Conservation (phyloP, 257 asterid genomes). For the Oldenlandia corymbosa region DNA sequence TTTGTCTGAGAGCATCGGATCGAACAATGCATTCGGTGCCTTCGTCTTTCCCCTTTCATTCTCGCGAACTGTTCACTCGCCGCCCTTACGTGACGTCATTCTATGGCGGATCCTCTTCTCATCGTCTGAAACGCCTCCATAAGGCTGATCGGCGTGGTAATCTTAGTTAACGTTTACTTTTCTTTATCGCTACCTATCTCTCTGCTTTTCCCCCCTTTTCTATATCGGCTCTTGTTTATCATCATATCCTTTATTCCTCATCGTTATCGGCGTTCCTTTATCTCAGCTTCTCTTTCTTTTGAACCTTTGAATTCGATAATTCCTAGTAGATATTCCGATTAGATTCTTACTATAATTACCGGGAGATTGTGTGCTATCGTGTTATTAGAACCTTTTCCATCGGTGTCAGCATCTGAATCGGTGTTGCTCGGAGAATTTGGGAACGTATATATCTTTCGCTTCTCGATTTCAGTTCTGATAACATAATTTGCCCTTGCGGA, state of each 20-base stretch:
- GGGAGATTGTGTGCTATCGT: slow-evolving; percentile 1
- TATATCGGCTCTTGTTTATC: slow-evolving; percentile 12
- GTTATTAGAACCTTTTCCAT: neutral
- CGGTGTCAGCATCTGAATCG: neutral
- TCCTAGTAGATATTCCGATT: slow-evolving; percentile 4
- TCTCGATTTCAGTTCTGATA: neutral
- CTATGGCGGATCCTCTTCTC: slow-evolving; percentile 52
- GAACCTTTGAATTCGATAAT: neutral
- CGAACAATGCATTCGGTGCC: slow-evolving; percentile 89
- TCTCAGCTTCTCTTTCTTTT: neutral
- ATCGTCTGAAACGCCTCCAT: slow-evolving; percentile 68
- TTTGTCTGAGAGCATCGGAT: slow-evolving; percentile 68
- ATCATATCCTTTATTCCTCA: slow-evolving; percentile 8
- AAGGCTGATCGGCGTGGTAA: slow-evolving; percentile 73
- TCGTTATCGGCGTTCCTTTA: slow-evolving; percentile 3
- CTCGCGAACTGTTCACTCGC: slow-evolving; percentile 27
- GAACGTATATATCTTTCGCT: neutral
- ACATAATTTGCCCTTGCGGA: neutral
- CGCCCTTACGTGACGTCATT: slow-evolving; percentile 38
- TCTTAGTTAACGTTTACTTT: slow-evolving; percentile 55
- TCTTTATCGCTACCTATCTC: neutral
- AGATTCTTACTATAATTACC: neutral
- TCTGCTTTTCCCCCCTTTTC: neutral
- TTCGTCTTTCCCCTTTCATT: slow-evolving; percentile 20
- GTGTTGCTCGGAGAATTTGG: slow-evolving; percentile 7